Evolutionary conservation across 306 rosid species (phyloP), one percentile per base, ranked within the genome.

Genomic region (Medicago truncatula): DNA sequence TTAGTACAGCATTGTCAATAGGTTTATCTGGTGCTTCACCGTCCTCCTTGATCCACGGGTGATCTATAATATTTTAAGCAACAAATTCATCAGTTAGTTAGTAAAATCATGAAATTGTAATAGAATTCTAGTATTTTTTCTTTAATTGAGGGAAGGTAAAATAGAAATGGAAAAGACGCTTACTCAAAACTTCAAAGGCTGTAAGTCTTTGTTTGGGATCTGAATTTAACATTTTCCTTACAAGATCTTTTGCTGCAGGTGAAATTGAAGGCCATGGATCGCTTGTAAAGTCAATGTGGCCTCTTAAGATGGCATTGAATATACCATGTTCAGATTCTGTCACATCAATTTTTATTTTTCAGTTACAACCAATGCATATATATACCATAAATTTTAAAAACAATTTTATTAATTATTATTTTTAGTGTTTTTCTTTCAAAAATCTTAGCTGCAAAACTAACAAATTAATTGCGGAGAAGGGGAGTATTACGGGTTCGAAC

Each of bases 231-330:
- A 67, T 67, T 67, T 67, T 67, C 21, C 73, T 46, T 21, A 67
- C 73, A 23, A 67, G 73, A 67, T 67, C 73, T 76, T 90, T 92
- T 34, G 98, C 98, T 79, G 88, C 81, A 6, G 81, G 50, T n/a
- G 98, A 92, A 68, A 92, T 85, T 15, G 92, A 70, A 20, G 98
- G 98, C 98, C 98, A 92, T 58, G 98, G 98, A 47, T 90, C 96
- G 70, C 91, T 92, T 31, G 88, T 65, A 67, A 92, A 92, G 70
- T 90, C 96, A 38, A 90, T 6, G 53, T 88, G 96, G 8, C 92
- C 92, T 5, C 92, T 87, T 71, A 90, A 76, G 38, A 81, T 81
- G 38, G 85, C 78, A 81, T 81, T 81, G 75, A 81, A 81, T 64
- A 81, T 76, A 15, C 85, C 81, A 71, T 81, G 78, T 71, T 81